Conservation (phyloP, 345 rosid species). For the Euphorbia pulcherrima region DNA sequence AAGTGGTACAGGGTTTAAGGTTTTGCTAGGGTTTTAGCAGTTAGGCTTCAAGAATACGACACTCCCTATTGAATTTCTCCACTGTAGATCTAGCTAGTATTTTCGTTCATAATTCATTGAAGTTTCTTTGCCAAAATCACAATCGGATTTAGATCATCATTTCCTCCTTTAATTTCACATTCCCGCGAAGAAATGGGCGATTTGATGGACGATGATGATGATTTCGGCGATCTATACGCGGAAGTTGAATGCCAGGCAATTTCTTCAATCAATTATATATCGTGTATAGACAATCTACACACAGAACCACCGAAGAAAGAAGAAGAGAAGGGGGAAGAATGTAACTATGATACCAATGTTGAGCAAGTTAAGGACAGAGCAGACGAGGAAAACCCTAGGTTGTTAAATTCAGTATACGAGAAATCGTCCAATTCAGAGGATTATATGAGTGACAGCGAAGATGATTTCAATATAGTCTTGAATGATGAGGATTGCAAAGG, state of each 20-base stretch:
- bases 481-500: constrained; percentile 49
- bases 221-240: constrained; percentile 58
- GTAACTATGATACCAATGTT: not conserved
- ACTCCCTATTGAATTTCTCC: not conserved
- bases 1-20: constrained; percentile 11
- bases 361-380: not conserved
- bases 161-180: not conserved
- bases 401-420: constrained; percentile 14
- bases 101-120: not conserved
- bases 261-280: constrained; percentile 21
- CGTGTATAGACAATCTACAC: constrained; percentile 12
- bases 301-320: constrained; percentile 14
- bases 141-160: not conserved
- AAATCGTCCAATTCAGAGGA: constrained; percentile 18
- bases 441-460: constrained; percentile 51
- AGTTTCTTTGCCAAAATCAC: not conserved
- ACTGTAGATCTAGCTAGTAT: not conserved
- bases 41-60: not conserved
- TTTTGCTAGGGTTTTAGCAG: constrained; percentile 16
- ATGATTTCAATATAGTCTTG: constrained; percentile 60
- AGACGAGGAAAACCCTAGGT: constrained; percentile 1
- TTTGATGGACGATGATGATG: constrained; percentile 39
- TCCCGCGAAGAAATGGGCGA: constrained; percentile 20
- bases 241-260: constrained; percentile 41
- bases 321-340: not conserved